Percentiles rank a stretch among this genome's conserved stretches.
Evolutionary conservation across 192 early-diverging fungal species (phyloP).

Genomic region (Mortierella antarctica): DNA sequence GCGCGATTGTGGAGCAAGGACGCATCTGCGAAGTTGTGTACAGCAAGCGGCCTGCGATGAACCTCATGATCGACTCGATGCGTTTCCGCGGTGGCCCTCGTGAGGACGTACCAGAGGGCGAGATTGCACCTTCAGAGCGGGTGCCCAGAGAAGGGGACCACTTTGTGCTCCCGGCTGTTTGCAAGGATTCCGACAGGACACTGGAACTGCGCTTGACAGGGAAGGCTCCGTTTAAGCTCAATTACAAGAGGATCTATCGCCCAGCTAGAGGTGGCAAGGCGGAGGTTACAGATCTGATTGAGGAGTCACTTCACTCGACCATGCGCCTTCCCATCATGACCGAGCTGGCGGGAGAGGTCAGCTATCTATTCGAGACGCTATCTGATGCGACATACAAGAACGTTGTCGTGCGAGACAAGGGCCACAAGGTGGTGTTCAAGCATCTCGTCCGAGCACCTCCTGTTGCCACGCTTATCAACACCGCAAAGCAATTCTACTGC

Average conservation of each 20-base stretch:
- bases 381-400: constrained; percentile 34
- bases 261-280: constrained; percentile 19
- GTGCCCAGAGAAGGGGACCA: constrained; percentile 20
- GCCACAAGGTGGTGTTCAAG: constrained; percentile 22
- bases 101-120: constrained; percentile 40
- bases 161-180: constrained; percentile 27
- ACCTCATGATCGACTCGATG: constrained; percentile 48
- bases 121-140: constrained; percentile 40
- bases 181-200: constrained; percentile 27
- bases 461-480: constrained; percentile 23
- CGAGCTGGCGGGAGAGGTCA: constrained; percentile 12
- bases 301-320: constrained; percentile 30
- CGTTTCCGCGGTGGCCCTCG: constrained; percentile 48
- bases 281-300: neutral
- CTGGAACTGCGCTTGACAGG: constrained; percentile 43
- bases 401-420: constrained; percentile 31
- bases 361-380: constrained; percentile 26
- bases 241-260: constrained; percentile 16
- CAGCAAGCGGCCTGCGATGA: constrained; percentile 44
- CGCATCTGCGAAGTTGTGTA: constrained; percentile 27
- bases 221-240: constrained; percentile 33
- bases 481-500: constrained; percentile 33
- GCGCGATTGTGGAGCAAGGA: constrained; percentile 35
- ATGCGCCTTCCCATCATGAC: constrained; percentile 46
- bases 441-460: constrained; percentile 32